These are phyloP conservation scores for Boletus rubropictus DNA, from an alignment of 768 basidiomycete genomes.

Conservation along the genomic window DNA sequence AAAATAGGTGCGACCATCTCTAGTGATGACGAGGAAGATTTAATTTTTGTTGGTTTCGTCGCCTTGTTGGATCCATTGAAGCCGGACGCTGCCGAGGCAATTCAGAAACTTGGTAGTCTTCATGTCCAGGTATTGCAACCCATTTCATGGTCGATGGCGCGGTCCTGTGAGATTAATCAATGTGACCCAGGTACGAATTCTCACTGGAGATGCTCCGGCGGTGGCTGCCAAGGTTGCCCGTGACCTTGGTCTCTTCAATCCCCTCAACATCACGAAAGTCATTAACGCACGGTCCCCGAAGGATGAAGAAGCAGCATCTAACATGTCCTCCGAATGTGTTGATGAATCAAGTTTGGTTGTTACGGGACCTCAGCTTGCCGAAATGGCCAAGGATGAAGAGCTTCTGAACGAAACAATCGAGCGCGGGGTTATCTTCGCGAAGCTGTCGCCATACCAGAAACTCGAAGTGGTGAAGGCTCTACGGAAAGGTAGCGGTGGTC, in stretches of 20 bases:
- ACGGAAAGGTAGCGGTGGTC: slow-evolving; percentile 20
- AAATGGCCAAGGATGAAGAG: slow-evolving; percentile 26
- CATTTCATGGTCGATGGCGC: not conserved
- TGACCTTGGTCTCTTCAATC: slow-evolving; percentile 30
- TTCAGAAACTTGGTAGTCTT: slow-evolving; percentile 23
- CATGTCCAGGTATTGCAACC: slow-evolving; percentile 26
- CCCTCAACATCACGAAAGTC: slow-evolving; percentile 13
- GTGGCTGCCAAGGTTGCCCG: slow-evolving; percentile 36
- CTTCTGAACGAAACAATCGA: slow-evolving; percentile 26
- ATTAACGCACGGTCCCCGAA: slow-evolving; percentile 9
- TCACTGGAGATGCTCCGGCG: slow-evolving; percentile 32
- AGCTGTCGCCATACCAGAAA: slow-evolving; percentile 31
- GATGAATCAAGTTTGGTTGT: slow-evolving; percentile 24
- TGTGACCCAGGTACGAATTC: slow-evolving; percentile 28
- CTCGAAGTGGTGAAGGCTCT: slow-evolving; percentile 31
- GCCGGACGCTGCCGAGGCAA: slow-evolving; percentile 29
- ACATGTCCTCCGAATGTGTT: slow-evolving; percentile 2
- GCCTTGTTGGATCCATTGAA: slow-evolving; percentile 29
- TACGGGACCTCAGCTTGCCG: slow-evolving; percentile 25
- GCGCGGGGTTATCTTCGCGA: slow-evolving; percentile 29
- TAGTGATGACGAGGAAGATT: slow-evolving; percentile 25
- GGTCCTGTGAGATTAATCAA: slow-evolving; percentile 5
- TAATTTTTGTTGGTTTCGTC: slow-evolving; percentile 27
- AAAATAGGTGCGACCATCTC: slow-evolving; percentile 17
- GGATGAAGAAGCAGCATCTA: slow-evolving; percentile 23